Base-by-base conservation (phyloP, 2,329 filamentous ascomycete species). In the Monilinia polystroma region DNA sequence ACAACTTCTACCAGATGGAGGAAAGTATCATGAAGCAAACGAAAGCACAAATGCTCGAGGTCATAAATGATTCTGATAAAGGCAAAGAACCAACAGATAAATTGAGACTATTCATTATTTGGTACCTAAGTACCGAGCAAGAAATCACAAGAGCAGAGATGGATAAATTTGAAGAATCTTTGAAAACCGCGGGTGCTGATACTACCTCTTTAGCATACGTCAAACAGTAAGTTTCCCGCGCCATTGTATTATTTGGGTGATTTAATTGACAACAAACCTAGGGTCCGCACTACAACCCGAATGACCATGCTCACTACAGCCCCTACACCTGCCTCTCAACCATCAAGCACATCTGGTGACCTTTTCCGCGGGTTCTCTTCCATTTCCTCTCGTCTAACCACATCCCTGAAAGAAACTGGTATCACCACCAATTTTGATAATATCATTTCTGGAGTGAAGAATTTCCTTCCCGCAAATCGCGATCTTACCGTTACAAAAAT, bases 301-400 rank as follows among this genome's bases (percentile, higher is more conserved):
- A 97, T 98, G 92, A 98, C 94, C 18, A 97, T 98, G 86, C 90
- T 99, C 78, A 92, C 93, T 4, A 96, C 93, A 1, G 89, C 93
- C 41, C 88, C 91, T 12, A 82, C 84, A 18, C 68, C 73, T 63
- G 81, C 87, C 18, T 82, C 85, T 23, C 84, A 89, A 72, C 86
- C 87, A 71, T 78, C 78, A 71, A 77, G 81, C 12, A 79, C 82
- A 23, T 87, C 91, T 4, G 56, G 53, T 3, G 92, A 97, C 73
- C 84, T 99, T 20, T 97, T 99, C 81, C 90, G 92, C 26, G 93
- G 93, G 58, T 97, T 99, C 81, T 95, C 90, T 41, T 92, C 90
- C 54, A 91, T 99, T 70, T 95, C 92, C 14, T 94, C 91, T 54
- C 91, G 94, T 51, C 87, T 99, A 5, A 97, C 95, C 10, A 93